Conservation (phyloP, 768 basidiomycete genomes). For the Tubosaeta sp. region DNA sequence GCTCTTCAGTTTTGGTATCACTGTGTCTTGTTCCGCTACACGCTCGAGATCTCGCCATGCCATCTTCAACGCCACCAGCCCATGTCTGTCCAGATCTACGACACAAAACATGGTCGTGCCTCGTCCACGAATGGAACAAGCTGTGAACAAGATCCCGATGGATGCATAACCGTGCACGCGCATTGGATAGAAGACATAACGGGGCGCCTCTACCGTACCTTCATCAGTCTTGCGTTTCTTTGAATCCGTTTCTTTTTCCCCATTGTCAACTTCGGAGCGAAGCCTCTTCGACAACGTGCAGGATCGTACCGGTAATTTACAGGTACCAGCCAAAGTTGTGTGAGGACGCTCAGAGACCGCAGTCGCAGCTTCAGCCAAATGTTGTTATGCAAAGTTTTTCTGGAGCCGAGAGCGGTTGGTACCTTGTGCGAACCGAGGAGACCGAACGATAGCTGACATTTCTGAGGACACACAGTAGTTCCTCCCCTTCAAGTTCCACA, state of each 20-base stretch:
- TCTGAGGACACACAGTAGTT: not conserved
- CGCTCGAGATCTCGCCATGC: not conserved
- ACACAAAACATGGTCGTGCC: not conserved
- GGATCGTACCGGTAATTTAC: too few relatives aligned
- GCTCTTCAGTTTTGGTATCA: not conserved
- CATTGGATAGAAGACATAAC: not conserved
- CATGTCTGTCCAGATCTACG: not conserved
- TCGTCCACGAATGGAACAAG: not conserved
- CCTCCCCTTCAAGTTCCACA: not conserved
- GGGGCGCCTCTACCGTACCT: not conserved
- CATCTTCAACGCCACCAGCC: not conserved
- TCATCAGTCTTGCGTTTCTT: not conserved
- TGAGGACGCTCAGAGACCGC: too few relatives aligned
- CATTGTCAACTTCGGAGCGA: not conserved
- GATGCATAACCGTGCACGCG: not conserved
- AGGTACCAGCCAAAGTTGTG: too few relatives aligned
- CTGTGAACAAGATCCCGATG: not conserved
- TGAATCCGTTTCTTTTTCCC: not conserved
- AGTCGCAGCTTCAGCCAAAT: too few relatives aligned
- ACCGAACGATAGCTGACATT: not conserved
- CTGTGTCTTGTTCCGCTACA: not conserved
- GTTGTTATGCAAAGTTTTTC: too few relatives aligned
- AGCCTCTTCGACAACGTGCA: too few relatives aligned
- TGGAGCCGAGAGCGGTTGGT: too few relatives aligned
- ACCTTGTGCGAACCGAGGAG: too few relatives aligned